Evolutionary conservation across 2,329 filamentous ascomycete species (phyloP), one percentile per base, ranked within the genome.

Genomic region (Cercospora zeina): DNA sequence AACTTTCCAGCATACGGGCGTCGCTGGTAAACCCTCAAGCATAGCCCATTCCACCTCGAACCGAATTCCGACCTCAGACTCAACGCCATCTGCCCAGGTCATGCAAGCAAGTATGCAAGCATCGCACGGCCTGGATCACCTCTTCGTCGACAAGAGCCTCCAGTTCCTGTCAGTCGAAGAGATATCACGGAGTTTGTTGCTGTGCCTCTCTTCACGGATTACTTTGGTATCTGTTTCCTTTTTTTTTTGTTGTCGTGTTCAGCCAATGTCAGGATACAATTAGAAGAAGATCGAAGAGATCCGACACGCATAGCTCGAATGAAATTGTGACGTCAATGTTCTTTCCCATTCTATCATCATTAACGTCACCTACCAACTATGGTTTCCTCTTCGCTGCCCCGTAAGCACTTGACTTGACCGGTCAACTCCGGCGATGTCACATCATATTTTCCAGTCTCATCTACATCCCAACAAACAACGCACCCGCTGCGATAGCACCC

Each of bases 21-120:
- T 53, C 49, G 31, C 49, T 53, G 49, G 49, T 24, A 13, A 6
- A 5, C 9, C 10, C n/a, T 33, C 49, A 11, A 14, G 49, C 49
- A 14, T 53, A 21, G 7, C 14, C 11, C 16, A 2, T 45, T 56
- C 6, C 47, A 16, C 4, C 45, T 53, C 19, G 19, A 39, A 8
- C 45, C 31, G 53, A 36, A 59, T 37, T 59, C 56, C 56, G 56
- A 53, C 33, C 19, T 59, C 56, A 59, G 56, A 59, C 31, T 7
- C 45, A 37, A 39, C 19, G 34, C 54, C 54, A 56, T 59, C 56
- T 59, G 56, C 56, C 56, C 56, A 59, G 33, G 47, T 21, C 45
- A 51, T 58, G 24, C n/a, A n/a, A n/a, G n/a, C n/a, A n/a, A n/a
- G n/a, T n/a, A n/a, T n/a, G n/a, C n/a, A n/a, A n/a, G n/a, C 21